Base-by-base conservation (phyloP, 345 rosid genomes). In the Eucalyptus sp. region DNA sequence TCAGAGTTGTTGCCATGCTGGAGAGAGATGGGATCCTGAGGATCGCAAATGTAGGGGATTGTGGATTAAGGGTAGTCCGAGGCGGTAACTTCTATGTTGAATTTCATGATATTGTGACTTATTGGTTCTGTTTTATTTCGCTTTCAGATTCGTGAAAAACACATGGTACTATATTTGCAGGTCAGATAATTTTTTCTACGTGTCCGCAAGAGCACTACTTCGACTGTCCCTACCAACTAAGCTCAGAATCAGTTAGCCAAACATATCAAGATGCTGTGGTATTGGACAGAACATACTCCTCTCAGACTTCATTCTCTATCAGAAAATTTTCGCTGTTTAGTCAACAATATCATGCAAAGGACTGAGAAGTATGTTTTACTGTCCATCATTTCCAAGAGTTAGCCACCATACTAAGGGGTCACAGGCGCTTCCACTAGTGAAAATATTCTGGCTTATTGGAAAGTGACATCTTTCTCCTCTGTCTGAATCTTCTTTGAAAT, bases 241-340 rank as follows among this genome's bases (percentile, higher is more conserved):
- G 99, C 94, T 97, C 98, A 13, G 98, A 96, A 88, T 92, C 86
- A 2, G 90, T 94, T 88, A 91, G 96, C 87, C 99, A 96, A 92
- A 96, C 99, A 18, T 95, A 94, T 92, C 93, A 91, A 66, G 99
- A 97, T 92, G 99, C 99, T 86, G 89, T 92, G 96, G 98, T 97
- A 96, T 87, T 33, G 17, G 17, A 62, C 33, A 62, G 71, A 37
- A 37, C 25, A 76, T 37, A 37, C 83, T 76, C 83, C 83, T 76
- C 46, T 76, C 83, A 37, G 48, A 20, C 27, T 11, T 20, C 86
- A 33, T 54, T 64, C 7, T 31, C 60, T 27, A 29, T 56, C 37
- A 43, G 15, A 37, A n/a, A 18, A 3, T 58, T 27, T 80, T 56
- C 18, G 6, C 51, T n/a, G 10, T 87, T 18, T 49, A 33, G 85